Evolutionary conservation across 2,329 filamentous ascomycete genomes (phyloP).

Genomic region (Exophiala calicioides): DNA sequence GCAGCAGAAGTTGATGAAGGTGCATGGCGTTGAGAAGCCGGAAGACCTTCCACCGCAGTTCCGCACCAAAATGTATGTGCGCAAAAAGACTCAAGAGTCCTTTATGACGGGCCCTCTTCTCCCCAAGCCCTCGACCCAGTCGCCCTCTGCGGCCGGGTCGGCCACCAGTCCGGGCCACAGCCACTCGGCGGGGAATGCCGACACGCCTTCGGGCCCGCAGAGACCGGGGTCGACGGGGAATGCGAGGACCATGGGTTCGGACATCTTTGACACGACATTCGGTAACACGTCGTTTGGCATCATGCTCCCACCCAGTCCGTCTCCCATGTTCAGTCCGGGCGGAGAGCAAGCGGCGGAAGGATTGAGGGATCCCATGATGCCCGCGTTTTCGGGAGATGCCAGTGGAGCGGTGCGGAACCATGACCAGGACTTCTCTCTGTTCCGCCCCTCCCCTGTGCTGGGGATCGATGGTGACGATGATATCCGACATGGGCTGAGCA

Average conservation of each 20-base stretch:
- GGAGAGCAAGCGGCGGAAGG: slow-evolving; percentile 26
- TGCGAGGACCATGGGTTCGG: slow-evolving; percentile 33
- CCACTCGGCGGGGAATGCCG: slow-evolving; percentile 19
- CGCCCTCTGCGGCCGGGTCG: slow-evolving; percentile 32
- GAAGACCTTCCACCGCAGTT: slow-evolving; percentile 85
- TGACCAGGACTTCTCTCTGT: slow-evolving; percentile 35
- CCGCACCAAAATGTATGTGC: slow-evolving; percentile 75
- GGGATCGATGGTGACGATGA: slow-evolving; percentile 33
- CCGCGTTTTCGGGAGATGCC: slow-evolving; percentile 16
- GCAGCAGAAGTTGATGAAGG: slow-evolving; percentile 88
- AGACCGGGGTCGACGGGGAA: slow-evolving; percentile 36
- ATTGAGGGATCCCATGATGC: slow-evolving; percentile 29
- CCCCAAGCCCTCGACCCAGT: slow-evolving; percentile 25
- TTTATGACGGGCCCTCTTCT: slow-evolving; percentile 27
- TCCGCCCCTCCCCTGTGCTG: slow-evolving; percentile 24
- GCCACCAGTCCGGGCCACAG: slow-evolving; percentile 34
- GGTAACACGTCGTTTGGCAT: slow-evolving; percentile 37
- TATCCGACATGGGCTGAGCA: slow-evolving; percentile 32
- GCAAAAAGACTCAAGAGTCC: slow-evolving; percentile 63
- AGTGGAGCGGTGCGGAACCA: slow-evolving; percentile 32
- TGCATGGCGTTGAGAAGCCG: slow-evolving; percentile 83
- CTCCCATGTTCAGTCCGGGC: slow-evolving; percentile 46
- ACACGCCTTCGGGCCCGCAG: slow-evolving; percentile 35
- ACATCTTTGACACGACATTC: slow-evolving; percentile 12
- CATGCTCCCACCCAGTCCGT: slow-evolving; percentile 43